Conservation (phyloP, 2,329 filamentous ascomycete genomes). For the Colletotrichum spinosum region DNA sequence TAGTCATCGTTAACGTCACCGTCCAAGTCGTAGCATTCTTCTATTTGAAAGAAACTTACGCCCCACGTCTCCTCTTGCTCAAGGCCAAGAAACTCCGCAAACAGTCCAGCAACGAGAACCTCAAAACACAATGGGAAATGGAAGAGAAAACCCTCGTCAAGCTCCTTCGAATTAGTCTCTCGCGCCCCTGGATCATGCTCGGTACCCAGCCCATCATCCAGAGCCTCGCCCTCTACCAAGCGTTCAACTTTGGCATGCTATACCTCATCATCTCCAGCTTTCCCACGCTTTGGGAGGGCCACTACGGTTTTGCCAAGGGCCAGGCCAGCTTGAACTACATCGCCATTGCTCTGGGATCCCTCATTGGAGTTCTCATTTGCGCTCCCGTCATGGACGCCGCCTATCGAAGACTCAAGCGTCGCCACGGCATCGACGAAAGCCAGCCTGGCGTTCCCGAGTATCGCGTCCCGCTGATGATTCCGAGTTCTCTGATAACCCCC, state of each 20-base stretch:
- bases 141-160: slow-evolving; percentile 44
- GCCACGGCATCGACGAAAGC: slow-evolving; percentile 28
- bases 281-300: slow-evolving; percentile 64
- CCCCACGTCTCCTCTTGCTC: slow-evolving; percentile 47
- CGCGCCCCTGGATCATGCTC: slow-evolving; percentile 68
- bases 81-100: slow-evolving; percentile 48
- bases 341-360: slow-evolving; percentile 71
- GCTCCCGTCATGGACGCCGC: slow-evolving; percentile 56
- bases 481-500: slow-evolving; percentile 58
- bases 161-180: slow-evolving; percentile 51
- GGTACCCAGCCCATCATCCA: slow-evolving; percentile 71
- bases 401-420: slow-evolving; percentile 47
- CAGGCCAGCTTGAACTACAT: slow-evolving; percentile 75
- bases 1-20: slow-evolving; percentile 53
- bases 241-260: slow-evolving; percentile 70
- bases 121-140: slow-evolving; percentile 52
- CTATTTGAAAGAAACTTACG: slow-evolving; percentile 54
- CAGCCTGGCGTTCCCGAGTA: slow-evolving; percentile 64
- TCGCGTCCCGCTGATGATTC: slow-evolving; percentile 53
- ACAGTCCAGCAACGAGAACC: slow-evolving; percentile 45
- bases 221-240: slow-evolving; percentile 64
- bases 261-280: slow-evolving; percentile 74
- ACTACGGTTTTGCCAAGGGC: slow-evolving; percentile 67
- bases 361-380: slow-evolving; percentile 63
- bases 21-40: slow-evolving; percentile 49